Percentiles rank a stretch among this genome's conserved stretches.
Conservation (phyloP, 2,329 filamentous ascomycete genomes). For the Leptosphaerulina australis region DNA sequence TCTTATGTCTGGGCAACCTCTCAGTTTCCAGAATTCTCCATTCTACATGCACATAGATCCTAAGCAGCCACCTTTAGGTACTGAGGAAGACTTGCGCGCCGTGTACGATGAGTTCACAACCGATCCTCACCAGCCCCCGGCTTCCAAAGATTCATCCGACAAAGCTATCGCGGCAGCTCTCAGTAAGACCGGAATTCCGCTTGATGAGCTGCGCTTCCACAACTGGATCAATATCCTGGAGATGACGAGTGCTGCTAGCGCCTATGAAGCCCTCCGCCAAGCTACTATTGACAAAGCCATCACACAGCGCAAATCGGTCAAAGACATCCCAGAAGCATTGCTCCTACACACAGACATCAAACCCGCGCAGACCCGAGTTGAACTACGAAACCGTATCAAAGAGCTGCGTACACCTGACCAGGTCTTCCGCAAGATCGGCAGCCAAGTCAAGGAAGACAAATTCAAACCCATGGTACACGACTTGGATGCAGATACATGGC, state of each 20-base stretch:
- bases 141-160: conserved; percentile 8
- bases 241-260: conserved; percentile 50
- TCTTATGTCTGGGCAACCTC: conserved; percentile 41
- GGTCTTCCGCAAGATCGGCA: conserved; percentile 12
- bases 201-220: conserved; percentile 55
- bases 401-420: conserved; percentile 1
- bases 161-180: conserved; percentile 14
- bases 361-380: not conserved
- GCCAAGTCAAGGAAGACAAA: not conserved
- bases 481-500: not conserved
- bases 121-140: conserved; percentile 44
- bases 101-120: conserved; percentile 55
- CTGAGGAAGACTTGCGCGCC: conserved; percentile 39
- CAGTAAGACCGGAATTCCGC: conserved; percentile 50
- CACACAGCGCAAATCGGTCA: conserved; percentile 2
- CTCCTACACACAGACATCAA: not conserved
- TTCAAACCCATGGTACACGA: conserved; percentile 2
- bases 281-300: conserved; percentile 21
- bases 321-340: not conserved
- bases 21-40: conserved; percentile 45
- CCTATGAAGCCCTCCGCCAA: conserved; percentile 18
- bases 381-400: conserved; percentile 1
- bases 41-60: conserved; percentile 48
- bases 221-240: conserved; percentile 58
- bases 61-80: conserved; percentile 25